These are phyloP conservation scores for Globisporangium nunn DNA, from an alignment of 352 stramenopile genomes.

Conservation along the genomic window DNA sequence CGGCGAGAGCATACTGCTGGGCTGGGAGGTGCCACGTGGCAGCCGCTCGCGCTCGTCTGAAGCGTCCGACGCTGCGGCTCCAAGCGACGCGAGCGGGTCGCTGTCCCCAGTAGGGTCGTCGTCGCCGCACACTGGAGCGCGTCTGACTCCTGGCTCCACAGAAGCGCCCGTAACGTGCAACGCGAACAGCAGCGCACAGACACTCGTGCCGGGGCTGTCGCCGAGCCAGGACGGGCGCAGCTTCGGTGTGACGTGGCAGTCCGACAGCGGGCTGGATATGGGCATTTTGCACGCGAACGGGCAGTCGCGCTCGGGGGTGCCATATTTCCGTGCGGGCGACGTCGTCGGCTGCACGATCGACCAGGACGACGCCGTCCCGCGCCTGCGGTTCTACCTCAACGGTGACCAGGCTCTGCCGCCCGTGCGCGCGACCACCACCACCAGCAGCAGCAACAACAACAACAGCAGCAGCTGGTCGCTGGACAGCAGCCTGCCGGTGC, in stretches of 20 bases:
- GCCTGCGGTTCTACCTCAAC: slow-evolving; percentile 72
- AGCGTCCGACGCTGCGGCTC: background rate
- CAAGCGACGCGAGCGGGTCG: no score
- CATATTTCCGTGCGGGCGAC: slow-evolving; percentile 59
- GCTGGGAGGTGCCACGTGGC: slow-evolving; percentile 61
- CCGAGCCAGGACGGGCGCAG: slow-evolving; percentile 41
- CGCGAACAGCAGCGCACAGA: background rate
- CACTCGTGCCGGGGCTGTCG: slow-evolving; percentile 53
- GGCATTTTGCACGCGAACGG: slow-evolving; percentile 69
- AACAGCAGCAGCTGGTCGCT: slow-evolving; percentile 2
- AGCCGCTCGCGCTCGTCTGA: background rate
- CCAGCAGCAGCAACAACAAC: slow-evolving; percentile 2
- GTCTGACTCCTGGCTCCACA: background rate
- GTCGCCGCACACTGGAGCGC: no score
- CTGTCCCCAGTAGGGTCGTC: no score
- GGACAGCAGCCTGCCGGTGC: slow-evolving; percentile 28
- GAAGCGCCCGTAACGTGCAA: background rate
- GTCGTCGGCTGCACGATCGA: slow-evolving; percentile 72
- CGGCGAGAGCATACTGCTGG: slow-evolving; percentile 66
- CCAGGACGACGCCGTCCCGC: slow-evolving; percentile 58
- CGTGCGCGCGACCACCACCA: slow-evolving; percentile 1
- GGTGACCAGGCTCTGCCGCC: slow-evolving; percentile 52
- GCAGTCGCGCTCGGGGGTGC: slow-evolving; percentile 51
- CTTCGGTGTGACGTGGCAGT: slow-evolving; percentile 72
- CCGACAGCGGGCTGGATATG: slow-evolving; percentile 65